Evolutionary conservation across 2,329 filamentous ascomycete species (phyloP), one percentile per base, ranked within the genome.

Genomic region (Ceratocystiopsis sp.): DNA sequence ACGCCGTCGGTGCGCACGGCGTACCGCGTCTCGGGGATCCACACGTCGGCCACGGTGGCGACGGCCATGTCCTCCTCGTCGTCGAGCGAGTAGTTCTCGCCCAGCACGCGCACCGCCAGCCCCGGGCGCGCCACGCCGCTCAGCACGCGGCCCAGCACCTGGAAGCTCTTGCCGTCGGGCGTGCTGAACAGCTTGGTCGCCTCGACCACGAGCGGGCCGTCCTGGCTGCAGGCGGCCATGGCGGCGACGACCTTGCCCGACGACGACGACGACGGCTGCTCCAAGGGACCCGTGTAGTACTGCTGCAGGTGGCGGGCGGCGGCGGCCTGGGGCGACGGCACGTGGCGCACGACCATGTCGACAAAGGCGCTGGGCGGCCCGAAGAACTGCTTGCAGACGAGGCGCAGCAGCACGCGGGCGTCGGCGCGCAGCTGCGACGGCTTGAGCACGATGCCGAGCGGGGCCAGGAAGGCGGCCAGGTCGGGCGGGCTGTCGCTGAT

Each of bases 61-160:
- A 78, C 69, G 0, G 80, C 83, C 85, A 96, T 96, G 55, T 98
- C 91, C 67, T 98, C 91, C 57, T 96, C 87, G 50, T 98, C 91
- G 51, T 98, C 91, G 14, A 94, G 74, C 5, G 87, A 95, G 61
- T 96, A 98, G 7, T 84, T 84, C 58, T 98, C 91, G 40, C 91
- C 91, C 1, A 98, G 75, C 13, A 98, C 87, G 36, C 91, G 79
- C 15, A 98, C 85, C 51, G 84, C 77, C 55, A 81, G 72, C 16
- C 84, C 83, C 17, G 86, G 81, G 32, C 76, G 78, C 19, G 83
- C 91, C 29, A 84, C 91, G 44, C 91, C 91, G 55, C 89, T 95
- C 69, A 96, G 73, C 2, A 98, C 85, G 49, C 89, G 77, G 13
- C 91, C 91, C 52, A 96, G 83, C 0, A 86, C 81, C 58, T 89